Base-by-base conservation (phyloP, 805 yeast species). In the Candida silvicultrix region DNA sequence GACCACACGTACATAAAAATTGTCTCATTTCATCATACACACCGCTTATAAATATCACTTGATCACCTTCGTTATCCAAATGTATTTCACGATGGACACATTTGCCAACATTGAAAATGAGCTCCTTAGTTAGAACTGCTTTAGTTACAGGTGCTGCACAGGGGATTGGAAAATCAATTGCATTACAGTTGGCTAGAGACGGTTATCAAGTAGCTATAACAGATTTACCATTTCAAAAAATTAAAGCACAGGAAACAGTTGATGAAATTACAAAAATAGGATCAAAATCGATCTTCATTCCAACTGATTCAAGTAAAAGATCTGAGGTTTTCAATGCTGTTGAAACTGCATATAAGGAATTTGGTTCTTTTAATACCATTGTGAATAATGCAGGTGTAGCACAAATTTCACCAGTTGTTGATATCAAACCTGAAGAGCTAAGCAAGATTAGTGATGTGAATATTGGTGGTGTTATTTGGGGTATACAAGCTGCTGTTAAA, bases 61-160 rank as follows among this genome's bases (percentile, higher is more conserved):
- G n/a, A n/a, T n/a, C n/a, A n/a, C n/a, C n/a, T n/a, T n/a, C n/a
- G n/a, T n/a, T n/a, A n/a, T n/a, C n/a, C n/a, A n/a, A n/a, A n/a
- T n/a, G n/a, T n/a, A n/a, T n/a, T n/a, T n/a, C n/a, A n/a, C n/a
- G n/a, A n/a, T n/a, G n/a, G n/a, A n/a, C n/a, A 23, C 9, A 9
- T 23, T 23, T 5, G 9, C 5, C 9, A 23, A 23, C 9, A 9
- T 6, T 6, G 25, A 23, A 9, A 23, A 34, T 37, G 39, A 12
- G 19, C 5, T 37, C 39, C 20, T 14, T 37, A 7, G 11, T 32
- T 18, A 47, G 41, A 36, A 45, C 51, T 20, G 96, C 96, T 4
- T 80, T 89, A 28, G 78, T 89, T 25, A 89, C 96, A 15, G 97
- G 96, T 43, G 89, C 94, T 11, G 83, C 95, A 16, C 94, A 88